Evolutionary conservation across 768 basidiomycete genomes (phyloP), one percentile per base, ranked within the genome.

Genomic region (Postia placenta): DNA sequence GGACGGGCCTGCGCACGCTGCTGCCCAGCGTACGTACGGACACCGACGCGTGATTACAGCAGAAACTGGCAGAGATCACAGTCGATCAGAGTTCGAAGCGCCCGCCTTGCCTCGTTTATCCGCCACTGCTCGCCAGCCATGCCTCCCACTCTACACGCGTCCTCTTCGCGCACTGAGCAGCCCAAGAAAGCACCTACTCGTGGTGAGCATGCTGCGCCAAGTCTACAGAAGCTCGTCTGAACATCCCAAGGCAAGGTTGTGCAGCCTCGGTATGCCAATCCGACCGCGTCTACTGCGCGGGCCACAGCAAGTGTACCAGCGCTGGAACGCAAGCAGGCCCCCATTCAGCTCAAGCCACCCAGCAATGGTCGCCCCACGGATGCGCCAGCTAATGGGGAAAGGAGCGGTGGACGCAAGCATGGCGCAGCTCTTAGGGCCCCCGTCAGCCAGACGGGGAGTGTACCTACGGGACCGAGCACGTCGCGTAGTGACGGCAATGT

Each of bases 281-380:
- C 30, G n/a, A 48, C 36, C 47, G 47, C 47, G 47, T 48, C 46
- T 4, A 47, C 24, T 11, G 36, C 46, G n/a, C 43, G 43, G 17
- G 27, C 27, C 19, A 27, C 27, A n/a, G 26, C 15, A 7, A 33
- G 9, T 33, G 30, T 15, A 33, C 9, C 30, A 33, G 30, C 30
- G 7, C 9, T 15, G 30, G 15, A n/a, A n/a, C n/a, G n/a, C n/a
- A n/a, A n/a, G n/a, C n/a, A n/a, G n/a, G n/a, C n/a, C n/a, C n/a
- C n/a, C n/a, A n/a, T n/a, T n/a, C n/a, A n/a, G n/a, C n/a, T n/a
- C n/a, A n/a, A n/a, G n/a, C n/a, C n/a, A n/a, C n/a, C n/a, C n/a
- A n/a, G n/a, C n/a, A n/a, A n/a, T n/a, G n/a, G n/a, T n/a, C n/a
- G n/a, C n/a, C n/a, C n/a, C n/a, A n/a, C n/a, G n/a, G n/a, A n/a